A percentile compares a stretch with the other conserved stretches of the same genome.
Evolutionary conservation across 164 flowering plant genomes (phyloP).

Genomic region (Aristolochia fimbriata): DNA sequence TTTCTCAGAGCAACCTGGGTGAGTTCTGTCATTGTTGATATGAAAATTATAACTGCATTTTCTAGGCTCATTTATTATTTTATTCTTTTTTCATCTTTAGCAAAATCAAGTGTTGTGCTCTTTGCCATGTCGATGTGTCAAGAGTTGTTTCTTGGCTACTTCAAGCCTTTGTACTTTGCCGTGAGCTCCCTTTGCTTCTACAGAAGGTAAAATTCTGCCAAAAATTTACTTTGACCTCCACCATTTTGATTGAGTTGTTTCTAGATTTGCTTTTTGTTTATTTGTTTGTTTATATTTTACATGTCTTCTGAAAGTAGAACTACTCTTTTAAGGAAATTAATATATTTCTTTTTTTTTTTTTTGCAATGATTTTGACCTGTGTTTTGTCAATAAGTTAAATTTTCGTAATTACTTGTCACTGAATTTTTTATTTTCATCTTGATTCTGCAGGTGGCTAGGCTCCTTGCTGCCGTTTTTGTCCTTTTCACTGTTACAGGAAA

Average conservation of each 20-base stretch:
- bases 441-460: conserved; percentile 59
- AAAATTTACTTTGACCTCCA: neutral
- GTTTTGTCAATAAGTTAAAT: too few species aligned
- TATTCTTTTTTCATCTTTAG: conserved; percentile 6
- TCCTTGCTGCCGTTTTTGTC: conserved; percentile 53
- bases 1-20: conserved; percentile 37
- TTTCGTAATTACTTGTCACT: too few species aligned
- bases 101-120: conserved; percentile 41
- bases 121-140: conserved; percentile 27
- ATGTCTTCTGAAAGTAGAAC: too few species aligned
- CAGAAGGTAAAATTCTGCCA: conserved; percentile 43
- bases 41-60: neutral
- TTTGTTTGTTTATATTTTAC: too few species aligned
- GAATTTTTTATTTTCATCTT: neutral
- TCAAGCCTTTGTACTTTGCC: conserved; percentile 59
- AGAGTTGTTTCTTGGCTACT: conserved; percentile 44
- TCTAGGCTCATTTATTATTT: neutral
- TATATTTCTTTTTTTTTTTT: neutral
- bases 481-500: conserved; percentile 31
- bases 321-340: neutral
- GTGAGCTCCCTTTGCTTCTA: conserved; percentile 63
- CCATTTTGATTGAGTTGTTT: neutral
- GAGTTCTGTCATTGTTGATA: conserved; percentile 6
- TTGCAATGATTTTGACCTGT: too few species aligned
- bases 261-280: neutral